These are phyloP conservation scores for Quercus rubra DNA, from an alignment of 306 rosid genomes.

Conservation along the genomic window DNA sequence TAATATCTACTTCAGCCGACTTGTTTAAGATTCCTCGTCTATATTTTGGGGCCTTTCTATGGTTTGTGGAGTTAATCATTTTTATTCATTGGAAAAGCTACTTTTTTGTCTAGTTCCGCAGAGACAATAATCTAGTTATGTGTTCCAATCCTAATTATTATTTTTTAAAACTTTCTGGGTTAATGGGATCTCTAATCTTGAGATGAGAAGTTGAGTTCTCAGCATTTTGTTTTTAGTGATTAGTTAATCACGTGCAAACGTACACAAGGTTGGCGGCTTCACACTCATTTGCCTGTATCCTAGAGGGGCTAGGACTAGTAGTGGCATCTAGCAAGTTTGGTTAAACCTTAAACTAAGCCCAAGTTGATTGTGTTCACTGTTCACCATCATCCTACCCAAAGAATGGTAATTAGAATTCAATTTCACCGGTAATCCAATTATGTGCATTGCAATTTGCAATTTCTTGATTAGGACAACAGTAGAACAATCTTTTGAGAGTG, in stretches of 20 bases:
- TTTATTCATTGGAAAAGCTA: slow-evolving; percentile 38
- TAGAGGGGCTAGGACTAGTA: background rate
- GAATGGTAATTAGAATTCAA: too few species aligned
- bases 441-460: too few species aligned
- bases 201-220: slow-evolving; percentile 5
- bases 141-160: slow-evolving; percentile 11
- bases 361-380: too few species aligned
- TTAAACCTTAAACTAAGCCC: background rate
- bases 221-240: slow-evolving; percentile 21
- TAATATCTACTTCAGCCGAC: slow-evolving; percentile 16
- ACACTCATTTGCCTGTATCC: background rate
- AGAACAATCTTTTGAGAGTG: too few species aligned
- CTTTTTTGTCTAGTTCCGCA: slow-evolving; percentile 60
- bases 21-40: slow-evolving; percentile 19
- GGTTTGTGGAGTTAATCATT: slow-evolving; percentile 61
- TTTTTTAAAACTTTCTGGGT: background rate
- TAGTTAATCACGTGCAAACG: slow-evolving; percentile 21
- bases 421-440: too few species aligned
- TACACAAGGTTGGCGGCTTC: slow-evolving; percentile 21
- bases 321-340: background rate
- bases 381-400: too few species aligned
- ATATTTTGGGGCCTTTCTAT: background rate
- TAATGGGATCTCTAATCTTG: slow-evolving; percentile 25
- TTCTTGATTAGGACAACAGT: too few species aligned
- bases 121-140: slow-evolving; percentile 40